A percentile compares a stretch with the other conserved stretches of the same genome.
Conservation (phyloP, 2,329 filamentous ascomycete species). For the Venturia asperata region DNA sequence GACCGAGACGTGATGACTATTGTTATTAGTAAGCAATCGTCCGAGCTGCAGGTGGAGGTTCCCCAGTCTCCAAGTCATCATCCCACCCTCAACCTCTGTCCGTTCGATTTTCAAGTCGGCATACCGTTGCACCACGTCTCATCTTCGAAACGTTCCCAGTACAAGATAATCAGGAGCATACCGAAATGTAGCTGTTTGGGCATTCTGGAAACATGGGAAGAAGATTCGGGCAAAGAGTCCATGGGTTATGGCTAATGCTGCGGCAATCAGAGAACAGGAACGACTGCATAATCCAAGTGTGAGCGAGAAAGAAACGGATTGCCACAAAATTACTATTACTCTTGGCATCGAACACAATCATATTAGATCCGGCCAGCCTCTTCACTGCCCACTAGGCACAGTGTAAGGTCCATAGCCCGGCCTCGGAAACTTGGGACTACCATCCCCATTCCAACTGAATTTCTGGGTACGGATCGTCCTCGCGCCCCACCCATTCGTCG, state of each 20-base stretch:
- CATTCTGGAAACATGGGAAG: not conserved
- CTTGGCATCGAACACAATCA: no score
- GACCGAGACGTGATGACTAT: no score
- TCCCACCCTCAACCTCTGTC: no score
- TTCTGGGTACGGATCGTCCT: constrained; percentile 44
- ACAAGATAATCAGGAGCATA: not conserved
- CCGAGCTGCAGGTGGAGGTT: no score
- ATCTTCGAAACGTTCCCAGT: not conserved
- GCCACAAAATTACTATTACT: not conserved
- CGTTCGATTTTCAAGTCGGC: no score
- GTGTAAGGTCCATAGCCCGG: constrained; percentile 45
- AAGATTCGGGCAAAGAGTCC: not conserved
- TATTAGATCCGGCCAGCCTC: not conserved
- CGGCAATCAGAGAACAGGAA: not conserved
- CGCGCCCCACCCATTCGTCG: constrained; percentile 41
- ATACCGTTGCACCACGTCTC: no score
- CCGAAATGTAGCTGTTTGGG: no score
- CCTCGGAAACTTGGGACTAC: constrained; percentile 41
- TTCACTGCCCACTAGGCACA: constrained; percentile 31
- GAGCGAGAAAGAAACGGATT: not conserved
- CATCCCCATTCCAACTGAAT: constrained; percentile 44
- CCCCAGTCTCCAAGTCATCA: no score
- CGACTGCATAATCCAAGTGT: not conserved
- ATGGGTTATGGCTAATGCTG: not conserved
- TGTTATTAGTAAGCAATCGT: no score